Conservation (phyloP, 768 basidiomycete species). For the Cubamyces sp. region DNA sequence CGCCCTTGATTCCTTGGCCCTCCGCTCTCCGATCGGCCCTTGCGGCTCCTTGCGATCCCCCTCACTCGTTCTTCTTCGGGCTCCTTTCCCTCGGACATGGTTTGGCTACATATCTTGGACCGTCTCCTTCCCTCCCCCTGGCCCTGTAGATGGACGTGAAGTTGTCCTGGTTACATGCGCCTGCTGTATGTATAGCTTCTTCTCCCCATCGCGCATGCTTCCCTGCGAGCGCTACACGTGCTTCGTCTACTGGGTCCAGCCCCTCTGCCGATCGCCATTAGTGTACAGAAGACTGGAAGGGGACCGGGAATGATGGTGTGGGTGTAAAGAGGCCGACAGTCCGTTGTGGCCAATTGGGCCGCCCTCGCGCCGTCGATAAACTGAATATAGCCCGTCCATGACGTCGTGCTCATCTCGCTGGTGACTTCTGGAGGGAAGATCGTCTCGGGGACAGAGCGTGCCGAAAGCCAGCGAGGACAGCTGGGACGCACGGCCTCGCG, state of each 20-base stretch:
- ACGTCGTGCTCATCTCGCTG: no score
- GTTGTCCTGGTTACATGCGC: slow-evolving; percentile 16
- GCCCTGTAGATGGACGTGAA: slow-evolving; percentile 13
- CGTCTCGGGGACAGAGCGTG: background rate
- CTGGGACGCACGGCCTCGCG: background rate
- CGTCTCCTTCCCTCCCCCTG: background rate
- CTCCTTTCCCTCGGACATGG: background rate
- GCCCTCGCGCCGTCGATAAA: no score
- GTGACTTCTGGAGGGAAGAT: no score
- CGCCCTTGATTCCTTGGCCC: background rate
- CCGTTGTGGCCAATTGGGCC: no score
- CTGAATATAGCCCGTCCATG: no score
- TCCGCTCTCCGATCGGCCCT: background rate
- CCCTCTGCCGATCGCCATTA: no score
- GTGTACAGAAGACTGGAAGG: no score
- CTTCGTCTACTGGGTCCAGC: no score
- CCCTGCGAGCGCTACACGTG: background rate
- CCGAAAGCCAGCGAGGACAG: slow-evolving; percentile 3
- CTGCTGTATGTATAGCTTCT: slow-evolving; percentile 17
- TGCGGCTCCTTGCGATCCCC: background rate
- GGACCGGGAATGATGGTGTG: no score
- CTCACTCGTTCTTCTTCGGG: background rate
- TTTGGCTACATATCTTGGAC: background rate
- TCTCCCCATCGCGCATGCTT: background rate
- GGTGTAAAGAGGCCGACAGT: no score